Conservation (phyloP, 2,329 filamentous ascomycete genomes). For the Exophiala phaeomuriformis region DNA sequence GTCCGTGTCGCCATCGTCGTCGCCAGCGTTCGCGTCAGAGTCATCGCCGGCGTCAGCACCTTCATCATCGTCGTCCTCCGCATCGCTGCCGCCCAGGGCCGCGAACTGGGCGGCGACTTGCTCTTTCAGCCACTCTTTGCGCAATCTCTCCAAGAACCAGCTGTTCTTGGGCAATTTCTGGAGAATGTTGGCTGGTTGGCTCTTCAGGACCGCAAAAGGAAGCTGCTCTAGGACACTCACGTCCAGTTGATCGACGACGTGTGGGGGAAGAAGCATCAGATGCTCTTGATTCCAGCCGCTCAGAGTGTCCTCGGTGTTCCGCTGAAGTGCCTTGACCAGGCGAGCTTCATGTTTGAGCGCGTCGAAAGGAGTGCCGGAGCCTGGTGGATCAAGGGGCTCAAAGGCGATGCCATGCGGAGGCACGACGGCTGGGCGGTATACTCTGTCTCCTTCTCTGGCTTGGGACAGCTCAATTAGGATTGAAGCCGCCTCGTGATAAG, state of each 20-base stretch:
- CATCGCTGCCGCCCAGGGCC: too few relatives aligned
- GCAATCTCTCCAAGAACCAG: slow-evolving; percentile 1
- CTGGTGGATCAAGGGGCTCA: slow-evolving; percentile 13
- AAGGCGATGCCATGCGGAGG: slow-evolving; percentile 1
- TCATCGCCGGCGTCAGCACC: too few relatives aligned
- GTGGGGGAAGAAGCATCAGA: slow-evolving; percentile 6
- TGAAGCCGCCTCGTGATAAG: slow-evolving; percentile 2
- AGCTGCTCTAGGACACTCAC: slow-evolving; percentile 5
- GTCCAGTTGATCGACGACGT: slow-evolving; percentile 1
- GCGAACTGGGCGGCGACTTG: too few relatives aligned
- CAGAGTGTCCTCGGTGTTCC: background rate
- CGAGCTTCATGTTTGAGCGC: slow-evolving; percentile 14
- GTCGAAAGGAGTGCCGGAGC: slow-evolving; percentile 11
- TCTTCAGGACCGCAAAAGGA: slow-evolving; percentile 6
- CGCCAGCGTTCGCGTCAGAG: too few relatives aligned
- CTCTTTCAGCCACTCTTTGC: background rate
- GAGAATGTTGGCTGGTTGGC: slow-evolving; percentile 1
- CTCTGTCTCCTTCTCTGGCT: background rate
- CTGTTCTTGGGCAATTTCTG: slow-evolving; percentile 1
- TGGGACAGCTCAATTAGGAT: slow-evolving; percentile 8
- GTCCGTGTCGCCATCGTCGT: too few relatives aligned
- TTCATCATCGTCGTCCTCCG: too few relatives aligned
- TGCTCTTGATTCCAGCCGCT: slow-evolving; percentile 4
- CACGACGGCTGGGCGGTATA: background rate
- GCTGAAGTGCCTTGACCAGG: slow-evolving; percentile 14